phyloP scores from a whole-genome alignment of 805 yeast genomes.

The Wickerhamomyces mucosus region DNA sequence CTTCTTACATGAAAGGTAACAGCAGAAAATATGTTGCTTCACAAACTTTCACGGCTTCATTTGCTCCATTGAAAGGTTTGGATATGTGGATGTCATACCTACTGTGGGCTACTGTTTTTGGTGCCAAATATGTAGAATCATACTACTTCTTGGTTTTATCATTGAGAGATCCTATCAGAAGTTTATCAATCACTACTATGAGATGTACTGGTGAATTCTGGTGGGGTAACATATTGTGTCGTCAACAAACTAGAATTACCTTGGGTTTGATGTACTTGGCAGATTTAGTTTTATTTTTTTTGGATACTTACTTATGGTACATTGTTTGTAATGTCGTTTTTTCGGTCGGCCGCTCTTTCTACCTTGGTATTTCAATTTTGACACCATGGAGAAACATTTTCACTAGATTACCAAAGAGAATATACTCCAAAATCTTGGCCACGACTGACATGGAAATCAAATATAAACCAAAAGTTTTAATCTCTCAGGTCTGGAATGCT shows the following conservation, averaged over 20 bases:
- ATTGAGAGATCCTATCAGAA: slow-evolving; percentile 89
- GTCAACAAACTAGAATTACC: slow-evolving; percentile 79
- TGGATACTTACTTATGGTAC: slow-evolving; percentile 99
- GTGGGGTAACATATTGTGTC: slow-evolving; percentile 71
- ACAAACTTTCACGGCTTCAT: slow-evolving; percentile 92
- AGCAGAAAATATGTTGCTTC: slow-evolving; percentile 87
- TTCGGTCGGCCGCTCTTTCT: slow-evolving; percentile 96
- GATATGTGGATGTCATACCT: slow-evolving; percentile 96
- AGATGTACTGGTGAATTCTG: slow-evolving; percentile 95
- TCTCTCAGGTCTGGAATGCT: slow-evolving; percentile 99
- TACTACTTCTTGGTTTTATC: slow-evolving; percentile 86
- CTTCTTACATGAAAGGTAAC: slow-evolving; percentile 79
- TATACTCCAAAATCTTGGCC: slow-evolving; percentile 93
- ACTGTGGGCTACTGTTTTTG: slow-evolving; percentile 82
- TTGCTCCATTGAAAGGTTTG: slow-evolving; percentile 68
- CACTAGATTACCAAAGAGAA: slow-evolving; percentile 97
- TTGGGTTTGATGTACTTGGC: slow-evolving; percentile 89
- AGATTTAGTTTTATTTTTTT: slow-evolving; percentile 90
- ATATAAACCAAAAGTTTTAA: slow-evolving; percentile 96
- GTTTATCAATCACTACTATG: slow-evolving; percentile 74
- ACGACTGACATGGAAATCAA: slow-evolving; percentile 99
- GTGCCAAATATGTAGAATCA: slow-evolving; percentile 84
- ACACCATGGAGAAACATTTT: slow-evolving; percentile 99
- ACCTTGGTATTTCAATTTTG: slow-evolving; percentile 95
- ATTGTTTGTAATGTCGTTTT: slow-evolving; percentile 88